Evolutionary conservation across 1,139 yeast species (phyloP), one percentile per base, ranked within the genome.

Genomic region (Geotrichum carabidarum): DNA sequence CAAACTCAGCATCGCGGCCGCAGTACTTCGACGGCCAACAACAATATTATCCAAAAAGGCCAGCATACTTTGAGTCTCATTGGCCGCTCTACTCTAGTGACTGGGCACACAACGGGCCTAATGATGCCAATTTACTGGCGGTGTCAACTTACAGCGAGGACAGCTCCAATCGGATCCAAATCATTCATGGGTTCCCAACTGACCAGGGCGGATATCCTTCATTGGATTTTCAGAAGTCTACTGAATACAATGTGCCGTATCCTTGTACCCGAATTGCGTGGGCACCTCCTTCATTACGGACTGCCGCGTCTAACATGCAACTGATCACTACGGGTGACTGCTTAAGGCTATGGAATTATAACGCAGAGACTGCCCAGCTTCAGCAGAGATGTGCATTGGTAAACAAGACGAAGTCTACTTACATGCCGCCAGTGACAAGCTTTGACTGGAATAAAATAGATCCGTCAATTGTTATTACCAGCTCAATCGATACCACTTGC

Each of bases 401-500:
- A 31, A 78, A 73, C 62, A 76, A 74, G 57, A 62, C 71, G 31
- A 72, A 71, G 55, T 59, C 65, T 5, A 69, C 65, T 45, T 69
- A 63, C 55, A 65, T 53, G 65, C 93, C 95, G 0, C 68, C 67
- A 1, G 79, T 93, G 51, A 91, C 98, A 0, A 84, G 95, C 4
- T 89, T 93, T 66, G 97, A 93, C 70, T 93, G 99, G 98, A 90
- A 87, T 72, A 72, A 77, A 48, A 74, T 78, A 2, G 93, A 88
- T 63, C 80, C 89, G 7, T 79, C 81, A 55, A 71, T 84, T 42
- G 78, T 90, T 27, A 86, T 93, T 47, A 89, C 97, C 1, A 82
- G 94, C 58, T 84, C 94, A 34, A 89, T 93, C 9, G 99, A 93
- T 70, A 93, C 99, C 0, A 93, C 99, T 0, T 93, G 99, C 71